phyloP scores from a whole-genome alignment of 805 yeast species.

The Jamesozyma spencerorum region DNA sequence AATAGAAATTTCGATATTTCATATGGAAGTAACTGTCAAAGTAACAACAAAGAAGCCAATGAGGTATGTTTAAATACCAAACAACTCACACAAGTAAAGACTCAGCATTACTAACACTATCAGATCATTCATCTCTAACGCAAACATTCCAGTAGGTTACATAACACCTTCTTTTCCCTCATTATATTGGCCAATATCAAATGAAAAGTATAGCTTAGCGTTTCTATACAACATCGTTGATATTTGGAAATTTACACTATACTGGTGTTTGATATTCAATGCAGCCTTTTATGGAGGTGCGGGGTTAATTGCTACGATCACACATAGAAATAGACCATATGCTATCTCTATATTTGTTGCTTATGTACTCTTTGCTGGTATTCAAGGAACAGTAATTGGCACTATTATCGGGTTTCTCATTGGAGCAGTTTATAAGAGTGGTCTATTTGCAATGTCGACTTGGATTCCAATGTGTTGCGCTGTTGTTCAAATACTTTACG shows the following conservation, averaged over 20 bases:
- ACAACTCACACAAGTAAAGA: too few species aligned
- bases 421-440: conserved; percentile 69
- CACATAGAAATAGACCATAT: conserved; percentile 35
- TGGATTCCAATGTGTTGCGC: conserved; percentile 92
- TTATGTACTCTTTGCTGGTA: conserved; percentile 47
- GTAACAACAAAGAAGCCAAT: too few species aligned
- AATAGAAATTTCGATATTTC: neutral
- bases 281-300: conserved; percentile 53
- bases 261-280: conserved; percentile 70
- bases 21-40: too few species aligned
- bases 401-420: conserved; percentile 67
- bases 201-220: conserved; percentile 33
- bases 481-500: conserved; percentile 53
- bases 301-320: conserved; percentile 50
- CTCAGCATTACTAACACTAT: too few species aligned
- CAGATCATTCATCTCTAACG: conserved; percentile 35
- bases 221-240: conserved; percentile 61
- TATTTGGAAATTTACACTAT: conserved; percentile 74
- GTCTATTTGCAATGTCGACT: conserved; percentile 79
- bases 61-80: too few species aligned
- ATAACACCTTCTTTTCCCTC: conserved; percentile 73
- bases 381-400: conserved; percentile 64
- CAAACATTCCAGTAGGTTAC: conserved; percentile 73
- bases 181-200: conserved; percentile 56
- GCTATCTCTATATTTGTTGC: conserved; percentile 36